Percentiles rank a stretch among this genome's conserved stretches.
These are phyloP conservation scores for Nicotiana sylvestris DNA, from an alignment of 257 asterid species.

Conservation along the genomic window DNA sequence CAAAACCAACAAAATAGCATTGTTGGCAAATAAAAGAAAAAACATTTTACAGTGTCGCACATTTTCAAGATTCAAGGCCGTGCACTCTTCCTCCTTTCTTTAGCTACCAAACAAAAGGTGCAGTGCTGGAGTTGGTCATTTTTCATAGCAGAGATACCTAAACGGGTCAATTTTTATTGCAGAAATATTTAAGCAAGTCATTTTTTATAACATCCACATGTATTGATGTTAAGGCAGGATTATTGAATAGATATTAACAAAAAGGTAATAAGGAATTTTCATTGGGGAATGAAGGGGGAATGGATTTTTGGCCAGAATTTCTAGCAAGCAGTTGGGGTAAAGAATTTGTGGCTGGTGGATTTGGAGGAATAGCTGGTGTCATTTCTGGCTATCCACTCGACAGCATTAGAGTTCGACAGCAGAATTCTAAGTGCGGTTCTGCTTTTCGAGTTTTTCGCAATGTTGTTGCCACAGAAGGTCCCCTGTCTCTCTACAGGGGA, in stretches of 20 bases:
- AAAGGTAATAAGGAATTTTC: background rate
- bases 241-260: too few relatives aligned
- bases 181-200: too few relatives aligned
- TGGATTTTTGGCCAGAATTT: conserved; percentile 86
- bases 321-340: conserved; percentile 67
- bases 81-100: background rate
- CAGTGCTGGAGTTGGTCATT: background rate
- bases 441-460: conserved; percentile 48
- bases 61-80: conserved; percentile 5
- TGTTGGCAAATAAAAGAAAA: background rate
- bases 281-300: conserved; percentile 10
- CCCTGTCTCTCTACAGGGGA: conserved; percentile 66
- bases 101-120: background rate
- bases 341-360: conserved; percentile 87
- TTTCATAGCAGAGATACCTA: background rate
- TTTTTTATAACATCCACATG: too few relatives aligned
- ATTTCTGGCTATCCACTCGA: conserved; percentile 80
- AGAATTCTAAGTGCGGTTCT: conserved; percentile 42
- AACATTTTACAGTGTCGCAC: background rate
- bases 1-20: background rate
- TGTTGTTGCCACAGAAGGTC: conserved; percentile 46
- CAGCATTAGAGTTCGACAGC: conserved; percentile 69
- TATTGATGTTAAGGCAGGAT: too few relatives aligned
- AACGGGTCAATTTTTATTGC: background rate
- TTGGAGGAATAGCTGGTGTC: conserved; percentile 71